Base-by-base conservation (phyloP, 2,329 filamentous ascomycete genomes). In the Fusarium nygamai region DNA sequence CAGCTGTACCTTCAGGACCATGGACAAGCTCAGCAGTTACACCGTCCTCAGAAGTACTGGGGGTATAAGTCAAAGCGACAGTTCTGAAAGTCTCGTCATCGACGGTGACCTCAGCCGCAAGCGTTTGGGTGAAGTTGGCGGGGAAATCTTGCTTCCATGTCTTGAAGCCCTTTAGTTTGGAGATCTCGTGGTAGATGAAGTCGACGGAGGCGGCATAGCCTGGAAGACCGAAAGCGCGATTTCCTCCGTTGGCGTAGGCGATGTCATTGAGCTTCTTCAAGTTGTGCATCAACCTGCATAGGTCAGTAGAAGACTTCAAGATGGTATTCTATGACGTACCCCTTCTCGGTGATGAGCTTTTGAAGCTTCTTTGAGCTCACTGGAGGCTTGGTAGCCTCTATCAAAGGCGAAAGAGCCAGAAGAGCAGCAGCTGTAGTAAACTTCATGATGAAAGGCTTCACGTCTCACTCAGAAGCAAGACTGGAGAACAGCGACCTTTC, bases 121-220 rank as follows among this genome's bases (percentile, higher is more conserved):
- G 61, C 2, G 78, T 78, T 6, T 78, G 58, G 9, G 75, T 77
- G 20, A 79, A 81, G 11, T 79, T 71, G 0, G 77, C 80, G 2
- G 79, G 75, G 9, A 81, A 80, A 17, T 81, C 79, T 51, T 81
- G 76, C 43, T 80, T 81, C 78, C 79, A 80, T 4, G 71, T 64
- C 19, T 68, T 77, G 60, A 78, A 78, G 11, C 78, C 78, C 22
- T 76, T 66, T n/a, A 80, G 71, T 13, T 75, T 78, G 5, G 75
- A 79, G 17, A 80, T 61, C n/a, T 79, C 76, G 29, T 65, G 63
- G 56, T 76, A 80, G 41, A 81, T 78, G 39, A 65, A 81, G 44
- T 83, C 82, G 0, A 78, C 74, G 3, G 82, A 83, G 38, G 81
- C 86, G 14, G 57, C 72, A n/a, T 81, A 81, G 24, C 80, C 80